phyloP scores from a whole-genome alignment of 2,329 filamentous ascomycete species.

The Tolypocladium cylindrosporum region DNA sequence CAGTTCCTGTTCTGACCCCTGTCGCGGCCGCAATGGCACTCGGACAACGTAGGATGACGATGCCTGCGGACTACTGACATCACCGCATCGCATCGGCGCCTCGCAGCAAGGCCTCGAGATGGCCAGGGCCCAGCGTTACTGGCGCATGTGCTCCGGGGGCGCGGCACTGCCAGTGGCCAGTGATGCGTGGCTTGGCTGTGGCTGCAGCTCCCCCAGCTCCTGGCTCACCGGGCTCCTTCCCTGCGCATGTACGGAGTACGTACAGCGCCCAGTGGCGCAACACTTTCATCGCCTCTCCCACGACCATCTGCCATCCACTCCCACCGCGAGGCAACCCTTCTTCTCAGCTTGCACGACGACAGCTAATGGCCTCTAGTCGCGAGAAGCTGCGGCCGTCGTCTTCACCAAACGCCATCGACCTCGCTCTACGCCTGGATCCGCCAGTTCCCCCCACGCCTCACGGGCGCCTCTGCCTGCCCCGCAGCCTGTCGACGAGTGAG shows the following conservation, averaged over 20 bases:
- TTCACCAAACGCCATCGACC: not conserved
- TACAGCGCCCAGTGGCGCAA: not conserved
- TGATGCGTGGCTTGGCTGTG: not conserved
- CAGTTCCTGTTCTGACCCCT: not conserved
- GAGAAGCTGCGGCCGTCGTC: not conserved
- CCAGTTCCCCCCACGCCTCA: too few relatives aligned
- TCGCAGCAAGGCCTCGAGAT: not conserved
- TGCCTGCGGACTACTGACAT: not conserved
- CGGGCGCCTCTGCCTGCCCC: too few relatives aligned
- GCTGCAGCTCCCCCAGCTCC: not conserved
- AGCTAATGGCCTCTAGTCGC: not conserved
- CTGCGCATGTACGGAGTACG: too few relatives aligned
- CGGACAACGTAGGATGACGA: not conserved
- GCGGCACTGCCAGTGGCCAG: not conserved
- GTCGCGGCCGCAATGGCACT: not conserved
- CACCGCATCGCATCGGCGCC: not conserved
- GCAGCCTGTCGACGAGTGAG: not conserved
- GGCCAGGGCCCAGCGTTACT: not conserved
- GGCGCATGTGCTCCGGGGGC: slow-evolving; percentile 1
- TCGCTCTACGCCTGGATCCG: too few relatives aligned
- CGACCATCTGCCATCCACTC: not conserved
- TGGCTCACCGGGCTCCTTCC: too few relatives aligned
- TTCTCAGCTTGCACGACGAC: not conserved
- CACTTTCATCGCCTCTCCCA: not conserved
- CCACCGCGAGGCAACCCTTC: too few relatives aligned